Base-by-base conservation (phyloP, 345 rosid species). In the Stellera chamaejasme region DNA sequence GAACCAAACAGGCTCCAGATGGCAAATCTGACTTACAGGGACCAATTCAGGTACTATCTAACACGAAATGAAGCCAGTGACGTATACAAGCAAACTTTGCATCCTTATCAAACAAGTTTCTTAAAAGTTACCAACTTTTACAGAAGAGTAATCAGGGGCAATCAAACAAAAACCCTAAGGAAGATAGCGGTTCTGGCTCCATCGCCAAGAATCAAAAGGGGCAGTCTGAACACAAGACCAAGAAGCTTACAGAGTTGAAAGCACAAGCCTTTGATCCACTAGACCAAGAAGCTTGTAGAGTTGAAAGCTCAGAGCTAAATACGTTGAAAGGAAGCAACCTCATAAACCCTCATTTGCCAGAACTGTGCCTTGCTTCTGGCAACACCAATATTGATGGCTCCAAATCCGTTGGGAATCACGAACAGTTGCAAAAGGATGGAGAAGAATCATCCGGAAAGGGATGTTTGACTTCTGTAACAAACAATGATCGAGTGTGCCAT, bases 241-340 rank as follows among this genome's bases (percentile, higher is more conserved):
- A 67, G 62, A 74, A 68, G 16, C 45, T 66, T 47, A 62, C 48
- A 52, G 72, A 72, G 52, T 48, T 75, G 62, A 80, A 63, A 67
- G 62, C 75, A 55, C 86, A 79, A 54, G 95, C 87, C 13, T 76
- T 81, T 45, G 80, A 90, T 77, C n/a, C n/a, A n/a, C n/a, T n/a
- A n/a, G n/a, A n/a, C n/a, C n/a, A n/a, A n/a, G n/a, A n/a, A n/a
- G n/a, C n/a, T n/a, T n/a, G n/a, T n/a, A n/a, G n/a, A n/a, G n/a
- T n/a, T n/a, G 90, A 82, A 67, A 72, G 59, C 59, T 77, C 91
- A 25, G 76, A 74, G 50, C 74, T 75, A 23, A 82, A 79, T 70
- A 72, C 69, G 57, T 54, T 68, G 56, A 72, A 75, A 57, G 73
- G 67, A 54, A 50, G 61, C 2, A 62, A 67, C 55, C 71, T 59